These are phyloP conservation scores for Raddia distichophylla DNA, from an alignment of 176 grass and related monocot species.

Conservation along the genomic window DNA sequence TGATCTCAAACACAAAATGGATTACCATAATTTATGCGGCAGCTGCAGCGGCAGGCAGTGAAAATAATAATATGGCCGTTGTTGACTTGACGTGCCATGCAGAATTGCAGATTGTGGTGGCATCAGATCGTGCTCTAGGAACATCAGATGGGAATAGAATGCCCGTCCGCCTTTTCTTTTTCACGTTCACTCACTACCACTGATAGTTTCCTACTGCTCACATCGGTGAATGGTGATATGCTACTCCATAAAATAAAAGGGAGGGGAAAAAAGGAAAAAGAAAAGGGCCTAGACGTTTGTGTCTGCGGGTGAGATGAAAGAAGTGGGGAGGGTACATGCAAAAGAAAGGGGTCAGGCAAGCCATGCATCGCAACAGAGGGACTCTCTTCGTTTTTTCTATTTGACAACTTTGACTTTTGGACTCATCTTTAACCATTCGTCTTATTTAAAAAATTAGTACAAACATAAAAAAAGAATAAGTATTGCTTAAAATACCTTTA, in stretches of 20 bases:
- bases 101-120: constrained; percentile 8
- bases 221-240: too few relatives aligned
- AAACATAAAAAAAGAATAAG: too few relatives aligned
- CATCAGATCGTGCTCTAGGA: constrained; percentile 2
- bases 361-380: background rate
- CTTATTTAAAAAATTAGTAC: too few relatives aligned
- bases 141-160: background rate
- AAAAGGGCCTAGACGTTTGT: background rate
- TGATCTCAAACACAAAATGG: too few relatives aligned
- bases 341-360: background rate
- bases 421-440: too few relatives aligned
- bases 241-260: constrained; percentile 17
- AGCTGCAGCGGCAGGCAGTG: too few relatives aligned
- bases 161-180: background rate
- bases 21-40: too few relatives aligned
- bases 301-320: too few relatives aligned
- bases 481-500: too few relatives aligned
- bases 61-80: background rate
- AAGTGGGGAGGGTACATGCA: background rate
- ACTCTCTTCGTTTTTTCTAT: background rate
- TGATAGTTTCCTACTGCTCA: background rate
- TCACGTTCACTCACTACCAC: background rate
- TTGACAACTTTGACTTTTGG: too few relatives aligned
- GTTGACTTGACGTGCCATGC: constrained; percentile 15
- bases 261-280: background rate